These are phyloP conservation scores for Annulohypoxylon maeteangense DNA, from an alignment of 495 filamentous ascomycete species.

Conservation along the genomic window DNA sequence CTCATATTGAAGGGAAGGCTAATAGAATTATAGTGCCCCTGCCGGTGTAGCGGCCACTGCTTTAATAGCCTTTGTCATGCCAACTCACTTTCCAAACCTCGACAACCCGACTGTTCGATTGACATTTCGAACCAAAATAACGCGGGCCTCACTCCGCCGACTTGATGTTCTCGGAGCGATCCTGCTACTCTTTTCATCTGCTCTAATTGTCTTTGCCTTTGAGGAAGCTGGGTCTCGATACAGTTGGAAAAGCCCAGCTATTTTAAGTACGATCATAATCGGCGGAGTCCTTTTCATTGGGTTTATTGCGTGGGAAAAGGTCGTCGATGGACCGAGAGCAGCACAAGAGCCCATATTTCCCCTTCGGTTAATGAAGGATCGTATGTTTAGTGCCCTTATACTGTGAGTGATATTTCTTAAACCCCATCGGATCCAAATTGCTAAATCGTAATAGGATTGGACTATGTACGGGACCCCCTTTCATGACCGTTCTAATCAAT, in stretches of 20 bases:
- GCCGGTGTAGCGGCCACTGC: constrained; percentile 38
- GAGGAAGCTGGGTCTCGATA: constrained; percentile 44
- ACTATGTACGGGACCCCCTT: constrained; percentile 46
- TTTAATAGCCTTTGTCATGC: constrained; percentile 49
- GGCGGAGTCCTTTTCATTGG: constrained; percentile 39
- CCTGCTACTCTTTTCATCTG: constrained; percentile 37
- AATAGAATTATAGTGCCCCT: constrained; percentile 43
- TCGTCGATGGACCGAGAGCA: constrained; percentile 19
- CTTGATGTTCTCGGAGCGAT: constrained; percentile 44
- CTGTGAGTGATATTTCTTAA: constrained; percentile 6
- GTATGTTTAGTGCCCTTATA: constrained; percentile 45
- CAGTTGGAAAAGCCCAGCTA: constrained; percentile 41
- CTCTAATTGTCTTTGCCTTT: constrained; percentile 48
- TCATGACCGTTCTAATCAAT: constrained; percentile 44
- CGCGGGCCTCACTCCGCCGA: constrained; percentile 29
- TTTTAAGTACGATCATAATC: constrained; percentile 40
- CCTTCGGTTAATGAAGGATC: constrained; percentile 39
- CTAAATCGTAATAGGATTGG: constrained; percentile 22
- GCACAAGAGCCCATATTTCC: constrained; percentile 48
- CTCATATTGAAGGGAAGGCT: not conserved
- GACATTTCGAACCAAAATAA: constrained; percentile 16
- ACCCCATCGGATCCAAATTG: not conserved
- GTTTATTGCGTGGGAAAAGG: constrained; percentile 46
- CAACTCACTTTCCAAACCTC: constrained; percentile 44
- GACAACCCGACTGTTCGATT: constrained; percentile 29